A percentile compares a stretch with the other conserved stretches of the same genome.
Conservation (phyloP, 1,139 yeast genomes). For the Taphrina wiesneri region DNA sequence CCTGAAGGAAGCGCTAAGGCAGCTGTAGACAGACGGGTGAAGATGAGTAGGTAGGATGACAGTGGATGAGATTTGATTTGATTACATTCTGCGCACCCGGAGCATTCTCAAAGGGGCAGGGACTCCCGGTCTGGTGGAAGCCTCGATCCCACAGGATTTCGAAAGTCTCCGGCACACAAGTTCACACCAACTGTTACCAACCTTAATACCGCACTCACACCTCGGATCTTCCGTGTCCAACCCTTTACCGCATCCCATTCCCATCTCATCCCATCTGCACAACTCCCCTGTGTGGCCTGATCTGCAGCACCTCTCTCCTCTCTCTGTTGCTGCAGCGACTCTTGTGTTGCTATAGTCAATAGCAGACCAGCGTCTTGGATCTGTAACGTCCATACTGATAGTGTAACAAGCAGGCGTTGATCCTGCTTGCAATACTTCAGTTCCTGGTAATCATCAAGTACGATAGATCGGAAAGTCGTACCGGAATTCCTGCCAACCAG, state of each 20-base stretch:
- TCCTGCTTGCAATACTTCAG: background rate
- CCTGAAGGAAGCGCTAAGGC: no score
- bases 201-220: no score
- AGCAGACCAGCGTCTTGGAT: no score
- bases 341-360: background rate
- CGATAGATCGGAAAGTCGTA: background rate
- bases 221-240: no score
- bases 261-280: background rate
- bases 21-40: no score
- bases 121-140: background rate
- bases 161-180: no score
- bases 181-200: no score
- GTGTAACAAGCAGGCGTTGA: no score
- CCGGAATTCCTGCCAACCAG: no score
- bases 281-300: background rate
- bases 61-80: background rate
- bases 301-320: background rate
- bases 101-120: background rate
- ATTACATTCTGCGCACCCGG: background rate
- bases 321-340: background rate
- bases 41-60: background rate
- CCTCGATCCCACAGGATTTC: background rate
- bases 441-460: background rate
- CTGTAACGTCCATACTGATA: no score
- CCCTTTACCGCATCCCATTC: no score